Evolutionary conservation across 495 filamentous ascomycete genomes (phyloP), one percentile per base, ranked within the genome.

Genomic region (Amphirosellinia nigrospora): DNA sequence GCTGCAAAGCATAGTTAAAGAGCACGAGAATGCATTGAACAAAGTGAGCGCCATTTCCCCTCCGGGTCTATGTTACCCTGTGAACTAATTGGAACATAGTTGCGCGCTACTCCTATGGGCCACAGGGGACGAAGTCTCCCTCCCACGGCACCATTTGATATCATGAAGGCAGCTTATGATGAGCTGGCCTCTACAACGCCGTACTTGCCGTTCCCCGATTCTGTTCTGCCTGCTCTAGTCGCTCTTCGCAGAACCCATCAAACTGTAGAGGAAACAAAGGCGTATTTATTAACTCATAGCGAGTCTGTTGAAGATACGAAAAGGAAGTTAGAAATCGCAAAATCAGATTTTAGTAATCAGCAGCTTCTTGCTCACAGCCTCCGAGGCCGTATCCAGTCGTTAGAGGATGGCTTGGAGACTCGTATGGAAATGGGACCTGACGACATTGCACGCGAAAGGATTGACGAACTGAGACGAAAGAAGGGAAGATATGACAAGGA

Each of bases 141-240:
- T 19, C 56, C 71, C 7, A 75, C 76, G 32, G 73, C 75, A n/a
- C 72, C 74, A 53, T 76, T 84, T 67, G 82, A 86, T 41, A 80
- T 91, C 66, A 86, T 92, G 75, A 89, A 87, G 71, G 82, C 83
- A 63, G 89, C 89, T 9, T 94, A 93, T 74, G 84, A 88, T 41
- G 83, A 85, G 32, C 78, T 91, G 23, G 82, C 89, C 16, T 83
- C 87, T 32, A 79, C 83, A 23, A 86, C 90, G 48, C 88, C 89
- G 23, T 86, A 86, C 64, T 81, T 94, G 26, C 92, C 93, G 30
- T 80, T 82, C 13, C 80, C 88, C 9, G 87, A 86, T 21, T 94
- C 93, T 23, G 83, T 88, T 30, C 78, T 96, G 10, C 91, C 92
- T 7, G 87, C 89, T 28, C 83, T 96, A 0, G 77, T 96, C 9